These are phyloP conservation scores for Alternaria triticimaculans DNA, from an alignment of 2,329 filamentous ascomycete species.

Conservation along the genomic window DNA sequence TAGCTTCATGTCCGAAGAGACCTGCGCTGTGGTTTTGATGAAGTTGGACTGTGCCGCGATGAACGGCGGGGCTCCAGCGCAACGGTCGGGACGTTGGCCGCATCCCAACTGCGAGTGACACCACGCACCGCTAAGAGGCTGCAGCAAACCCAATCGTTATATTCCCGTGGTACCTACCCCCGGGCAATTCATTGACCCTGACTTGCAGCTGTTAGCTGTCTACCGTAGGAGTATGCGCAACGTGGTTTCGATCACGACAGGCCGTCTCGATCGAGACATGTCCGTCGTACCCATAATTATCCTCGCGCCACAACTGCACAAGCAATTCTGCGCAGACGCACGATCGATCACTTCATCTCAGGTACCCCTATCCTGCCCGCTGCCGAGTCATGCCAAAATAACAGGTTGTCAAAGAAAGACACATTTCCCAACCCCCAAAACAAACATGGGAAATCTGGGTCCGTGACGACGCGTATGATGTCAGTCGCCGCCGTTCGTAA, in stretches of 20 bases:
- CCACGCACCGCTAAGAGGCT: slow-evolving; percentile 13
- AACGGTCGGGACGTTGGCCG: slow-evolving; percentile 19
- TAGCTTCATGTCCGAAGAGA: not conserved
- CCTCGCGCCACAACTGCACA: slow-evolving; percentile 12
- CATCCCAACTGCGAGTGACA: slow-evolving; percentile 1
- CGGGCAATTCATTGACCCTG: not conserved
- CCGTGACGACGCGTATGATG: slow-evolving; percentile 25
- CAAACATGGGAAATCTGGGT: slow-evolving; percentile 8
- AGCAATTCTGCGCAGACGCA: slow-evolving; percentile 3
- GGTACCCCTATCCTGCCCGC: not conserved
- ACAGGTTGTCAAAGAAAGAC: not conserved
- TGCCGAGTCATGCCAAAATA: slow-evolving; percentile 4
- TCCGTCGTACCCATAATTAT: slow-evolving; percentile 5
- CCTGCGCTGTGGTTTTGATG: not conserved
- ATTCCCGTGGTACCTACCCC: not conserved
- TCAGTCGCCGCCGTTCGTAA: slow-evolving; percentile 14
- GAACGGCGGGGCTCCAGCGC: slow-evolving; percentile 9
- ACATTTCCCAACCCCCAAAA: not conserved
- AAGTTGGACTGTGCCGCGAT: not conserved
- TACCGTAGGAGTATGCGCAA: not conserved
- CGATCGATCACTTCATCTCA: not conserved
- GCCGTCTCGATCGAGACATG: not conserved
- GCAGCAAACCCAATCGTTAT: not conserved
- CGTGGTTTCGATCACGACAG: not conserved
- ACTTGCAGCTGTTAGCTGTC: not conserved